These are phyloP conservation scores for Oidium heveae DNA, from an alignment of 2,329 filamentous ascomycete genomes.

Conservation along the genomic window DNA sequence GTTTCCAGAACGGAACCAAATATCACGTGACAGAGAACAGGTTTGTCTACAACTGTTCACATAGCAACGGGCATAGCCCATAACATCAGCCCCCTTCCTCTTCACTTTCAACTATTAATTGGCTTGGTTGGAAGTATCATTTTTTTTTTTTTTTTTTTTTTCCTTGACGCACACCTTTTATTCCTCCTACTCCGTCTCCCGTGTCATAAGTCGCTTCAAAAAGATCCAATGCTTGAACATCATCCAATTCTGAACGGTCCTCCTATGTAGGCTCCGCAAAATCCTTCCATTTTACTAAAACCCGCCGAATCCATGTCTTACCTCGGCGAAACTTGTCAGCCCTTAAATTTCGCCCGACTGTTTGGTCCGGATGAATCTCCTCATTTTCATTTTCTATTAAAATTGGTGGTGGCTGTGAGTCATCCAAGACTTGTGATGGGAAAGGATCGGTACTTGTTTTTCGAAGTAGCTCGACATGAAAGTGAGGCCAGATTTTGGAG, in stretches of 20 bases:
- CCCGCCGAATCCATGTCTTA: background rate
- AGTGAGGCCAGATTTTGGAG: too few species aligned
- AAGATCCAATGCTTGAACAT: background rate
- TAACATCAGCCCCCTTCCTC: too few species aligned
- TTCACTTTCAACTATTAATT: too few species aligned
- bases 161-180: background rate
- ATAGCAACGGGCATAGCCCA: too few species aligned
- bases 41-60: too few species aligned
- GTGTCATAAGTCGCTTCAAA: background rate
- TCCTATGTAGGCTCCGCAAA: background rate
- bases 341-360: background rate
- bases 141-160: background rate
- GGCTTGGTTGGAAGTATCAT: too few species aligned
- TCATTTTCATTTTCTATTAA: background rate
- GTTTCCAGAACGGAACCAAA: too few species aligned
- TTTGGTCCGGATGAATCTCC: background rate
- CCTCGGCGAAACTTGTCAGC: background rate
- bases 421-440: background rate
- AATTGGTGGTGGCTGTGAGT: background rate
- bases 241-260: background rate
- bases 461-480: background rate
- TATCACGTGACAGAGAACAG: too few species aligned
- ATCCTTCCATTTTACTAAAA: background rate
- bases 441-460: background rate
- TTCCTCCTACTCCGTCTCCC: background rate